phyloP scores from a whole-genome alignment of 225 moss, liverwort and hornwort species.

The Sphagnum tenellum region DNA sequence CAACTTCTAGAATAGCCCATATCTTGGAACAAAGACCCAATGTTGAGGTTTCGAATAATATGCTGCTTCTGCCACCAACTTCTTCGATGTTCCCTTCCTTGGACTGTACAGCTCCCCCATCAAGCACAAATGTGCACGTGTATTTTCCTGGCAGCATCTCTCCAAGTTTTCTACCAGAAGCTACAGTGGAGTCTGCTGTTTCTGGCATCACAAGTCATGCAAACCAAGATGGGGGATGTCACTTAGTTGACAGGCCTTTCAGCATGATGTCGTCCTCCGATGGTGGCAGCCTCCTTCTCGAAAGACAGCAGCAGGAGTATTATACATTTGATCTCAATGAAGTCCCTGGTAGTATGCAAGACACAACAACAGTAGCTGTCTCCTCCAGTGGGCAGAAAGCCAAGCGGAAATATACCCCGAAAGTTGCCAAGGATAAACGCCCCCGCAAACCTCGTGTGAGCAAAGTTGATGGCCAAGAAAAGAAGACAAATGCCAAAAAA shows the following conservation, averaged over 20 bases:
- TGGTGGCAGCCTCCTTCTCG: background rate
- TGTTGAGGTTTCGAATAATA: background rate
- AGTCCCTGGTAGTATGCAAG: constrained; percentile 19
- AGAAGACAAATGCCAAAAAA: constrained; percentile 10
- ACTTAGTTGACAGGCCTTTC: no score
- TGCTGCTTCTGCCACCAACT: no score
- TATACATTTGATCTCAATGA: constrained; percentile 38
- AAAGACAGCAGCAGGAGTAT: constrained; percentile 5
- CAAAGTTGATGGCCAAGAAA: constrained; percentile 9
- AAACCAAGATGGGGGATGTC: background rate
- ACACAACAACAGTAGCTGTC: constrained; percentile 15
- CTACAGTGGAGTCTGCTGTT: constrained; percentile 8
- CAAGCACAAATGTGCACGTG: constrained; percentile 6
- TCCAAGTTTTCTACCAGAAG: constrained; percentile 4
- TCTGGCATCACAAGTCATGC: constrained; percentile 6
- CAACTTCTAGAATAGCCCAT: no score
- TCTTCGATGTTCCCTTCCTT: background rate
- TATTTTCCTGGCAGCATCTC: constrained; percentile 9
- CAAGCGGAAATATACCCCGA: constrained; percentile 46
- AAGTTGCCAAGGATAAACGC: constrained; percentile 50
- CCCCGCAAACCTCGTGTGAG: constrained; percentile 20
- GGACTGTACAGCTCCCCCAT: constrained; percentile 1
- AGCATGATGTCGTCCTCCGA: no score
- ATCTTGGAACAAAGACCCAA: background rate
- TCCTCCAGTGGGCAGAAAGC: constrained; percentile 2